Base-by-base conservation (phyloP, 2,329 filamentous ascomycete species). In the Elsinoe ampelina region DNA sequence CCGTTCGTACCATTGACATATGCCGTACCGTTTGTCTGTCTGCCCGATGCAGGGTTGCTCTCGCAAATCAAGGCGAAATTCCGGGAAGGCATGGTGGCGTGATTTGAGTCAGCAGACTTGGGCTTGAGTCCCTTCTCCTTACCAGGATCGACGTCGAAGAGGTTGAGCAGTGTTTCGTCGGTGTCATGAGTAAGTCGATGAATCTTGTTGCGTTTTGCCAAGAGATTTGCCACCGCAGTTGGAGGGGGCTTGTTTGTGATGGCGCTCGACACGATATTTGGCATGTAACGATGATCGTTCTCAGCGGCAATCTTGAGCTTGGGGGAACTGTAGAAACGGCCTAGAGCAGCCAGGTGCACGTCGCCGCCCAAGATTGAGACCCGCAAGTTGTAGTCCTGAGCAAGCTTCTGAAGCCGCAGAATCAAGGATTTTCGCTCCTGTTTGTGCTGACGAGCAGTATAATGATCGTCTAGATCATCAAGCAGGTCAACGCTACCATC, bases 361-460 rank as follows among this genome's bases (percentile, higher is more conserved):
- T 85, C 82, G 26, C 82, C 82, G 38, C 82, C 76, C 0, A 85
- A 76, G 50, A 85, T 84, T 10, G 80, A 80, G 51, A 85, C 71
- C 15, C 82, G 80, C 11, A 81, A 72, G 7, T 73, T 78, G 68
- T 81, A 72, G 58, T 76, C 68, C 61, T 79, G 77, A 10, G 81
- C 71, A 32, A 84, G 70, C 17, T 75, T 70, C 63, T 95, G 79
- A 52, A 87, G 66, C 69, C 81, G 68, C 71, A 86, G 64, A 73
- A 91, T 69, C 42, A 97, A 77, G 38, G 82, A 77, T 57, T 84
- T 84, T 43, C 92, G 87, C 76, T 97, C 92, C 59, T 82, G 80
- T 72, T 96, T 97, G 77, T 97, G 92, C 52, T 90, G 89, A 61
- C 83, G 83, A 5, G 91, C 89, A 1, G 92, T 96, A 75, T 96